Evolutionary conservation across 2,329 filamentous ascomycete genomes (phyloP), one percentile per base, ranked within the genome.

Genomic region (Talaromyces islandicus): DNA sequence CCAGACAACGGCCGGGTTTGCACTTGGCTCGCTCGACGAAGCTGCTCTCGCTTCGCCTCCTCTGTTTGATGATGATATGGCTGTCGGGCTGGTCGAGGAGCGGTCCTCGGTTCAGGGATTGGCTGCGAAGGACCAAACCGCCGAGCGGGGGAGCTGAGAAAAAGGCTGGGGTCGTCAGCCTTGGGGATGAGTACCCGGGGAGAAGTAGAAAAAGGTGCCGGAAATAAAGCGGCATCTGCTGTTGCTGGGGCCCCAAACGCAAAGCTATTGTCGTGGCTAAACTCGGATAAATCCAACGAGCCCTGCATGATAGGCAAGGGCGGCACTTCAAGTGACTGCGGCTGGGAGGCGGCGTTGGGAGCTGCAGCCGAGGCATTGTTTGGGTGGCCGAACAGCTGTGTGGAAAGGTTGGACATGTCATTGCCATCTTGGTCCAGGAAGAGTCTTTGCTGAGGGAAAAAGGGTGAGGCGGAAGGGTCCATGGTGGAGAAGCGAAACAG

Each of bases 391-490:
- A 64, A 57, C 64, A 65, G 62, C 58, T 70, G 65, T 24, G 61
- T 57, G 54, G 59, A 64, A 17, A 56, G 62, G 11, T 58, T 64
- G 5, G 65, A 60, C 24, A 67, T 38, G 30, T 64, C 61, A 12
- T 60, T 59, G 5, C 50, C 70, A 32, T 73, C 72, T 57, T 77
- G 69, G 52, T 81, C 79, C 77, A 79, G 81, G 60, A 83, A 78
- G 21, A 83, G 69, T 56, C 78, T 76, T 43, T 81, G 75, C 57
- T 85, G 83, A 32, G 83, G 80, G 63, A 83, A 80, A 54, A 81
- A 78, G 27, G 84, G 83, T n/a, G 83, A 83, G 10, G 82, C 80
- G 55, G 80, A 77, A 10, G 82, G 78, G 25, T 80, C 82, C n/a
- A 79, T 70, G 43, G 79, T 77, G 25, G 75, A 74, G 62, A 83